Conservation (phyloP, 805 yeast genomes). For the Saitoella complicata region DNA sequence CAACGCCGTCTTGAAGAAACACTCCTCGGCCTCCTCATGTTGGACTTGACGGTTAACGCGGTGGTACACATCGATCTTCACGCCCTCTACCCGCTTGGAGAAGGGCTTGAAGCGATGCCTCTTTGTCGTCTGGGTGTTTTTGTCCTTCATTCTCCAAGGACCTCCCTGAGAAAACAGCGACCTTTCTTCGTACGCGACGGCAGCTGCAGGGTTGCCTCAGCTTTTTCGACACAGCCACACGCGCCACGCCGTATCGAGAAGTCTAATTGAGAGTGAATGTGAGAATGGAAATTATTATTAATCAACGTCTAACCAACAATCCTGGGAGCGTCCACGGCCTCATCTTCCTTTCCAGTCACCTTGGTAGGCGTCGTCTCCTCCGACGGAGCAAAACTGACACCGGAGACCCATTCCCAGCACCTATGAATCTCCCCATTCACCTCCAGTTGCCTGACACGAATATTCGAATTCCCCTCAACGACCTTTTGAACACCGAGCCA, state of each 20-base stretch:
- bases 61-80: slow-evolving; percentile 60
- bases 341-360: too few species aligned
- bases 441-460: slow-evolving; percentile 9
- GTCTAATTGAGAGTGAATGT: too few species aligned
- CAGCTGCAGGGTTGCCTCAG: too few species aligned
- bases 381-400: too few species aligned
- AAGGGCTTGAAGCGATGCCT: slow-evolving; percentile 43
- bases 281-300: too few species aligned
- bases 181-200: too few species aligned
- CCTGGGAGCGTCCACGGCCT: too few species aligned
- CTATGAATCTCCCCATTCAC: slow-evolving; percentile 65
- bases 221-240: too few species aligned
- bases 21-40: slow-evolving; percentile 12
- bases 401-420: slow-evolving; percentile 55
- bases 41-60: slow-evolving; percentile 17
- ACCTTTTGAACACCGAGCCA: slow-evolving; percentile 2
- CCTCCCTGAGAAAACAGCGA: too few species aligned
- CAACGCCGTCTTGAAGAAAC: slow-evolving; percentile 2
- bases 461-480: slow-evolving; percentile 9
- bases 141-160: slow-evolving; percentile 15
- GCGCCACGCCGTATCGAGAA: too few species aligned
- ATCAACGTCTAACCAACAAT: too few species aligned
- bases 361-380: too few species aligned
- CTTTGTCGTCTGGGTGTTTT: slow-evolving; percentile 38
- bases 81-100: slow-evolving; percentile 65